phyloP scores from a whole-genome alignment of 2,329 filamentous ascomycete species.

The Pseudonectria buxi region DNA sequence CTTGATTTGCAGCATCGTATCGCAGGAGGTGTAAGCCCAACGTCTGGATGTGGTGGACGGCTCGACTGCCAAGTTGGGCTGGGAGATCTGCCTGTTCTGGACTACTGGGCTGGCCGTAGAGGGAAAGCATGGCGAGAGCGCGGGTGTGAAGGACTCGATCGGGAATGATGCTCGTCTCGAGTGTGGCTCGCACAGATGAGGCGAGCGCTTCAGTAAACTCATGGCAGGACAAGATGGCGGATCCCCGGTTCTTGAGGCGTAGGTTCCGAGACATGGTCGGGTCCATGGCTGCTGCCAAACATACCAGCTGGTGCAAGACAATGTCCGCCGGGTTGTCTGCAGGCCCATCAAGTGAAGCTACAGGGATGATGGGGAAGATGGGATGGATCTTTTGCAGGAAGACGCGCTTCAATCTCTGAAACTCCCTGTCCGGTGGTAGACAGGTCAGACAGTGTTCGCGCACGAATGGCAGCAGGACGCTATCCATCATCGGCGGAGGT shows the following conservation, averaged over 20 bases:
- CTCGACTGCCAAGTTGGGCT: slow-evolving; percentile 45
- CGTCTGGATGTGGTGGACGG: slow-evolving; percentile 51
- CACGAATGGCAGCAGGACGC: slow-evolving; percentile 36
- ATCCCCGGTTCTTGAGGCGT: slow-evolving; percentile 33
- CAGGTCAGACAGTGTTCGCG: slow-evolving; percentile 40
- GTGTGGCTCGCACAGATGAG: slow-evolving; percentile 39
- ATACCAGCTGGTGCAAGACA: slow-evolving; percentile 47
- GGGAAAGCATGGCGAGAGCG: slow-evolving; percentile 45
- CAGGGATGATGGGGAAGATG: slow-evolving; percentile 45
- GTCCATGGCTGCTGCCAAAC: slow-evolving; percentile 47
- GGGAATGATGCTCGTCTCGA: slow-evolving; percentile 48
- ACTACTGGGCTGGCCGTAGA: slow-evolving; percentile 52
- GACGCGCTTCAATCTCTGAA: slow-evolving; percentile 36
- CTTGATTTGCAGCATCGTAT: slow-evolving; percentile 32
- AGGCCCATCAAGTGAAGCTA: slow-evolving; percentile 24
- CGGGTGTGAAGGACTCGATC: slow-evolving; percentile 51
- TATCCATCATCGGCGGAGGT: slow-evolving; percentile 33
- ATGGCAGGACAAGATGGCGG: slow-evolving; percentile 33
- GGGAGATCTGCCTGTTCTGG: slow-evolving; percentile 49
- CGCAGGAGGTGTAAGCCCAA: slow-evolving; percentile 46
- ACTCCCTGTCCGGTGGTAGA: slow-evolving; percentile 41
- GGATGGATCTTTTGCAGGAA: slow-evolving; percentile 49
- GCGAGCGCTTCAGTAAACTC: slow-evolving; percentile 44
- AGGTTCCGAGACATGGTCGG: slow-evolving; percentile 38
- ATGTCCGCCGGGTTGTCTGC: slow-evolving; percentile 31